Base-by-base conservation (phyloP, 2,329 filamentous ascomycete genomes). In the Neonectria sp. region DNA sequence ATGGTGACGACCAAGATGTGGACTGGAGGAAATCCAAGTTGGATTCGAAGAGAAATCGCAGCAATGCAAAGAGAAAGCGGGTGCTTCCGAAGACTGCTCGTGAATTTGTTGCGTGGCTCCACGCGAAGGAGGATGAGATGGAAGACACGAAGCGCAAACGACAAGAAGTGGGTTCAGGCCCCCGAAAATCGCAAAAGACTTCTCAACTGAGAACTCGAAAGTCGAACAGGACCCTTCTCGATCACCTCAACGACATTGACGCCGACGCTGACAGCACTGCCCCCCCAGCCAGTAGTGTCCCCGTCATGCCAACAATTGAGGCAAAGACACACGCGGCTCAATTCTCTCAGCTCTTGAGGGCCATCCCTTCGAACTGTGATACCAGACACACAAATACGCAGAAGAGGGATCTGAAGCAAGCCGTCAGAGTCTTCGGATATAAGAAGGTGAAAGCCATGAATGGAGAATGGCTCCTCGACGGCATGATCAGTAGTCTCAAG, bases 401-500 rank as follows among this genome's bases (percentile, higher is more conserved):
- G 15, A 1, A 6, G 0, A 17, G 25, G 0, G 76, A 79, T 13
- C 29, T 79, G 0, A 3, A n/a, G 0, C 35, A 72, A 29, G 77
- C 78, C 0, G 8, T 2, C 0, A 56, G 27, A 3, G 5, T 68
- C 0, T 78, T 78, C 2, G 76, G 78, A 0, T 68, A 55, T 5
- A 73, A n/a, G 13, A 66, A 64, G 15, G 51, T 79, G 0, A 31
- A 61, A 8, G 69, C 71, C 0, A 0, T 4, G 0, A 6, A 74
- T n/a, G 73, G 70, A 0, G 48, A 37, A 0, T 79, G 70, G 68
- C 12, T 15, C 1, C 35, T 70, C 4, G 65, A 68, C 11, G 69
- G 65, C 0, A 78, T 79, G 76, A 2, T 5, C 0, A 61, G 56
- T 2, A 1, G 63, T 0, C 72, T 91, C 1, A 82, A 82, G 63